A percentile compares a stretch with the other conserved stretches of the same genome.
Evolutionary conservation across 768 basidiomycete species (phyloP).

Genomic region (Multifurca ochricompacta): DNA sequence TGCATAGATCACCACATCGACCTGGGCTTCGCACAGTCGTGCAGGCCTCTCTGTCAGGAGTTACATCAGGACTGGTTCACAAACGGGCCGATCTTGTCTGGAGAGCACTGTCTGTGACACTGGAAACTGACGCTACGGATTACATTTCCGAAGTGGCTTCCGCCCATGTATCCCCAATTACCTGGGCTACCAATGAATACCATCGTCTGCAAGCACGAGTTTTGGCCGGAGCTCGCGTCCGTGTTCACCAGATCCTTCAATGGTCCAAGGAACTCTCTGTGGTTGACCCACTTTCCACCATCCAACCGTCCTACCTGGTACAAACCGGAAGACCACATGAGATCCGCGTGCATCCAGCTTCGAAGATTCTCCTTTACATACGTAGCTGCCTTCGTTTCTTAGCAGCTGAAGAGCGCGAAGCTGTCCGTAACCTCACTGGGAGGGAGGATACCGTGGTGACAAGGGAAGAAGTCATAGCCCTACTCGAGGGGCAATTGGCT

Average conservation of each 20-base stretch:
- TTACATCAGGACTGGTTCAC: conserved; percentile 2
- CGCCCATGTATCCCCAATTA: conserved; percentile 1
- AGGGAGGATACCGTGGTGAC: conserved; percentile 20
- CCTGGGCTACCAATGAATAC: neutral
- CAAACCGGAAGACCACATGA: conserved; percentile 63
- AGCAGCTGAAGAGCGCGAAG: conserved; percentile 26
- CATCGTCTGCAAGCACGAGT: neutral
- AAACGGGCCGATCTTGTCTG: conserved; percentile 11
- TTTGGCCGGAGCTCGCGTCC: neutral
- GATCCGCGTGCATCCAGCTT: conserved; percentile 59
- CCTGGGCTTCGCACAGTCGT: neutral
- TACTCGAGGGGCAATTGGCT: conserved; percentile 12
- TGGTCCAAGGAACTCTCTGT: conserved; percentile 42
- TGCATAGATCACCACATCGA: neutral
- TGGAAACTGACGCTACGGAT: conserved; percentile 11
- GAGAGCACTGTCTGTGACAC: conserved; percentile 6
- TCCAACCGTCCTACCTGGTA: conserved; percentile 77
- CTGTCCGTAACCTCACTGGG: conserved; percentile 9
- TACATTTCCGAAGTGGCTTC: conserved; percentile 4
- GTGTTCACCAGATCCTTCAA: conserved; percentile 41
- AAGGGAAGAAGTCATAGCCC: conserved; percentile 14
- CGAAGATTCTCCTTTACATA: conserved; percentile 74
- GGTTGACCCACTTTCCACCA: conserved; percentile 73
- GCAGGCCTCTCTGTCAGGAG: conserved; percentile 1
- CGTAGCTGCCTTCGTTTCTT: conserved; percentile 53